Base-by-base conservation (phyloP, 345 rosid species). In the Camelina neglecta region DNA sequence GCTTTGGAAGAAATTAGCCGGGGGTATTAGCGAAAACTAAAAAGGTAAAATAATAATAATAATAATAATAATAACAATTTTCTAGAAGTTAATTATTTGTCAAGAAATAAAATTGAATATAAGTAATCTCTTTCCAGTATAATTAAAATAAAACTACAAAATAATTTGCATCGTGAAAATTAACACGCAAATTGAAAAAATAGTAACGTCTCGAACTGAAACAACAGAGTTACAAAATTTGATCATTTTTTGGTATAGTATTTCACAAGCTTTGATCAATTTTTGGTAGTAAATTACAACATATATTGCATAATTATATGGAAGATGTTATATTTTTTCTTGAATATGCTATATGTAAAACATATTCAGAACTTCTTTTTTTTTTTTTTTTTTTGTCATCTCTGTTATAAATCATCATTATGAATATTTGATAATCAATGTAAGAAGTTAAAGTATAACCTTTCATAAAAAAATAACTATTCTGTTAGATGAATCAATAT, bases 41-140 rank as follows among this genome's bases (percentile, higher is more conserved):
- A 47, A 47, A 47, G 8, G 10, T 4, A 11, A 21, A 41, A 12
- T 0, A 42, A 42, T 12, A 38, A 39, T 8, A 33, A 33, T 6
- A 33, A 33, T 6, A 33, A 33, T 1, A 26, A 6, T 35, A 35
- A 8, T 38, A 38, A 2, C 2, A 38, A 39, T 39, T 3, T 39
- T 51, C 45, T 59, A 49, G 3, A 74, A 49, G 44, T 57, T 21
- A 45, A 24, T 24, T 24, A 26, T 0, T 4, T 48, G 36, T 48
- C 68, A 57, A 65, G 41, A 16, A 60, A 36, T 56, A 55, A 55
- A 53, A 73, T 33, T 10, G n/a, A 74, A 65, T 74, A n/a, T 23
- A 20, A 20, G 12, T 31, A 31, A 42, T 26, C 11, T 16, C n/a
- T 44, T 29, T 44, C 29, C 7, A 20, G 15, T 35, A 53, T 11